Percentiles rank a stretch among this genome's conserved stretches.
These are phyloP conservation scores for Spathaspora sp. DNA, from an alignment of 1,139 yeast genomes.

Conservation along the genomic window DNA sequence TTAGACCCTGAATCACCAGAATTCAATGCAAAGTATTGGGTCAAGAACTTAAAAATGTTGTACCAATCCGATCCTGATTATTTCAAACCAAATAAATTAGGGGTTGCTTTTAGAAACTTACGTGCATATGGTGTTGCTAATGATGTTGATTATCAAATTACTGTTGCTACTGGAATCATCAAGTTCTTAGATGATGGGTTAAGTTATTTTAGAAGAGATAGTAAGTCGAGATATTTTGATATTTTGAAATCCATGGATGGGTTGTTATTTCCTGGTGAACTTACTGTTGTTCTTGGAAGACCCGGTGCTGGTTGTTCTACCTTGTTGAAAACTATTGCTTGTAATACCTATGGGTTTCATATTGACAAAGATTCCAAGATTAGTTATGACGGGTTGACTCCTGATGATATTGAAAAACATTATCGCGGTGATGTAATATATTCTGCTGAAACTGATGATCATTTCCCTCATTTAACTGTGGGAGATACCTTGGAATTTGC, in stretches of 20 bases:
- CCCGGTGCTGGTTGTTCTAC: conserved; percentile 36
- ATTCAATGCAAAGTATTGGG: conserved; percentile 7
- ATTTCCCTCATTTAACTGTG: conserved; percentile 54
- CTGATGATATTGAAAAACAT: conserved; percentile 42
- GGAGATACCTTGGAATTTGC: conserved; percentile 51
- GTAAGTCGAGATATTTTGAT: conserved; percentile 24
- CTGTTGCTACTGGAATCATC: conserved; percentile 55
- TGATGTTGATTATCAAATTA: conserved; percentile 76
- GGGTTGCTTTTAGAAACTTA: conserved; percentile 65
- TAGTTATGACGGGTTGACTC: conserved; percentile 49
- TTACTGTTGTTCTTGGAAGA: conserved; percentile 32
- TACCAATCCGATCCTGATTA: conserved; percentile 57
- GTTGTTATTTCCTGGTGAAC: conserved; percentile 28
- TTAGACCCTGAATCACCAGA: conserved; percentile 15
- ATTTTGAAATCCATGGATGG: conserved; percentile 33
- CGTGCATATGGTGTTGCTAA: conserved; percentile 73
- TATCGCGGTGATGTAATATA: conserved; percentile 51
- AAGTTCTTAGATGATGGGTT: neutral
- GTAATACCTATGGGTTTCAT: conserved; percentile 32
- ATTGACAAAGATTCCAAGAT: conserved; percentile 25
- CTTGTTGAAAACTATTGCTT: conserved; percentile 29
- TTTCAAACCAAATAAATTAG: conserved; percentile 60
- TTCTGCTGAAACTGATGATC: conserved; percentile 53
- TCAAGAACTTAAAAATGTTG: neutral
- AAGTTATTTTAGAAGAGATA: conserved; percentile 15